phyloP scores from a whole-genome alignment of 2,329 filamentous ascomycete genomes.

The Endoconidiophora laricicola region DNA sequence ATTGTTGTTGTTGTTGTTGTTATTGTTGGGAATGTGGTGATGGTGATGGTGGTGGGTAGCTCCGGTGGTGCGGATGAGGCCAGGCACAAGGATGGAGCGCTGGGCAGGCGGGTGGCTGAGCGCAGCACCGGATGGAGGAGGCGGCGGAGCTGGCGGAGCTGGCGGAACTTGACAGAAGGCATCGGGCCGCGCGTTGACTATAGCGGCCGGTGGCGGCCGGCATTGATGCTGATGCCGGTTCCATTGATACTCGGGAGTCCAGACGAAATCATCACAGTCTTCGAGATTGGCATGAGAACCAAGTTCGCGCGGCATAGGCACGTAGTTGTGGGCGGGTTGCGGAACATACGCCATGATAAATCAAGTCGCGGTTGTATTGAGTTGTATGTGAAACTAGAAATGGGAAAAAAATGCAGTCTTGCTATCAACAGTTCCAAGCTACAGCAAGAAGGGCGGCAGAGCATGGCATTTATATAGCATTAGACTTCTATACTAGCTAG shows the following conservation, averaged over 20 bases:
- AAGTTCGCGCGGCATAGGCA: not conserved
- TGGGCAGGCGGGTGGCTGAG: not conserved
- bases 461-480: no score
- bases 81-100: no score
- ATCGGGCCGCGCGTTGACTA: not conserved
- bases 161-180: not conserved
- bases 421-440: not conserved
- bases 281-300: not conserved
- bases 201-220: not conserved
- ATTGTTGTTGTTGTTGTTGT: no score
- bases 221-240: not conserved
- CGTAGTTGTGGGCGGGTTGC: not conserved
- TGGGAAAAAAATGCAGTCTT: not conserved
- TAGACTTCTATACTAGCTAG: no score
- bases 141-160: not conserved
- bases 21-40: no score
- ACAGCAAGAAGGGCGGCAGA: not conserved
- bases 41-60: no score
- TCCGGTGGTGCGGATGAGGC: no score
- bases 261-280: not conserved
- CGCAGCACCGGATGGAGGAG: not conserved
- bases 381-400: not conserved
- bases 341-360: slow-evolving; percentile 1
- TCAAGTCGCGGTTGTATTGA: not conserved
- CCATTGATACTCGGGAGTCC: slow-evolving; percentile 4